A percentile compares a stretch with the other conserved stretches of the same genome.
phyloP scores from a whole-genome alignment of 148 eudicot genomes.

The Chenopodium album region DNA sequence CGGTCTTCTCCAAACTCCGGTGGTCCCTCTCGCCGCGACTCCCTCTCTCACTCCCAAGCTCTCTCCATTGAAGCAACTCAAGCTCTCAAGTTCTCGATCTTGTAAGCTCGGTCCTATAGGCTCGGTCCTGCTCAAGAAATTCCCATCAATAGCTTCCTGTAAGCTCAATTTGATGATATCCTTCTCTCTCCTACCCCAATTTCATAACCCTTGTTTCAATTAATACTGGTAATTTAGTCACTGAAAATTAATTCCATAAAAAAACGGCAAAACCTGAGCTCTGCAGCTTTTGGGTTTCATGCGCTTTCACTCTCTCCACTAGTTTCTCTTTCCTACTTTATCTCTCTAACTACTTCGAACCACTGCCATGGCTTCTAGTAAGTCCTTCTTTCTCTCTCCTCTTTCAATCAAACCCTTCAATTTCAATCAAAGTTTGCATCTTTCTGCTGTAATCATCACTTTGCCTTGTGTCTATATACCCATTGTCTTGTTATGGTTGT shows the following conservation, averaged over 20 bases:
- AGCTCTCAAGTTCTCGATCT: no score
- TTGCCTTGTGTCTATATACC: not conserved
- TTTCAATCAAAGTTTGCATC: not conserved
- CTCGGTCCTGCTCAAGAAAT: no score
- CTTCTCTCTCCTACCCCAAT: no score
- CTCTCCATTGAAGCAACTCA: no score
- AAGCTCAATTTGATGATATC: no score
- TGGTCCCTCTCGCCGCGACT: no score
- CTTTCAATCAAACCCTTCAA: not conserved
- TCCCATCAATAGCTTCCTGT: no score
- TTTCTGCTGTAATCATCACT: not conserved
- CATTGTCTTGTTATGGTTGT: not conserved
- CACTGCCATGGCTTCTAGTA: slow-evolving; percentile 32
- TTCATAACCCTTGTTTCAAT: no score
- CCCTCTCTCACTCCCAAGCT: no score
- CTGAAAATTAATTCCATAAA: not conserved
- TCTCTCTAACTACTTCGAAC: not conserved
- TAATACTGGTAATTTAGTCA: no score
- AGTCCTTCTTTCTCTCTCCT: slow-evolving; percentile 3
- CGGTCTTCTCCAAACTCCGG: no score
- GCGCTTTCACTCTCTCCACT: slow-evolving; percentile 18
- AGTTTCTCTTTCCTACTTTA: not conserved
- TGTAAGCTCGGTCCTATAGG: no score
- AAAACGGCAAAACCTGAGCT: not conserved
- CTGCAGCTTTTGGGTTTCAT: not conserved